Evolutionary conservation across 192 early-diverging fungal genomes (phyloP).

Genomic region (Coemansia furcata): DNA sequence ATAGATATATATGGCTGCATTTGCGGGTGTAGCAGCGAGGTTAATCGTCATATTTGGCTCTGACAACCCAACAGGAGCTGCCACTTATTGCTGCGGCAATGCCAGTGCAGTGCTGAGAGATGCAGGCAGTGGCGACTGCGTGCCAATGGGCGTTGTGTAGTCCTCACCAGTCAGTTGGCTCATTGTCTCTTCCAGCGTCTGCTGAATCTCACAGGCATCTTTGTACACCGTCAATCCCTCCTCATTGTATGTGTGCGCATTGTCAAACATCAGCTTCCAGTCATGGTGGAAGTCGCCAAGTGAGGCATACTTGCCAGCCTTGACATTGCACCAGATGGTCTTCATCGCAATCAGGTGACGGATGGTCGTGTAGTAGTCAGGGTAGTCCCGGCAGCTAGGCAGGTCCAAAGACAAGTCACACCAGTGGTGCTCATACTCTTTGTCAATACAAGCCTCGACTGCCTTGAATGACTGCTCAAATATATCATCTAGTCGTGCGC

Average conservation of each 20-base stretch:
- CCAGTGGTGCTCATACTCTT: constrained; percentile 51
- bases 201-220: constrained; percentile 73
- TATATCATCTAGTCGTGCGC: constrained; percentile 23
- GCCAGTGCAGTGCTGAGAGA: constrained; percentile 15
- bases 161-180: constrained; percentile 26
- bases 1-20: no score
- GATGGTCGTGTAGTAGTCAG: constrained; percentile 90
- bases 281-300: constrained; percentile 72
- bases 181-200: constrained; percentile 33
- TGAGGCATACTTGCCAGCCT: constrained; percentile 64
- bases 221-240: constrained; percentile 84
- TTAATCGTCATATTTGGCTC: no score
- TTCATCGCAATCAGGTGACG: constrained; percentile 86
- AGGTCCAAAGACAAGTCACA: constrained; percentile 80
- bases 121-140: constrained; percentile 18
- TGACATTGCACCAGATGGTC: constrained; percentile 76
- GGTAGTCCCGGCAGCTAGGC: constrained; percentile 70
- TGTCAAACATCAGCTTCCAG: constrained; percentile 85
- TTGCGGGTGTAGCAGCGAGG: no score
- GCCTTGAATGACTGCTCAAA: constrained; percentile 37
- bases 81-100: not conserved
- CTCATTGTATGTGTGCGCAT: constrained; percentile 90
- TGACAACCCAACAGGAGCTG: no score
- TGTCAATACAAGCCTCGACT: constrained; percentile 31
- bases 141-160: constrained; percentile 21